Base-by-base conservation (phyloP, 192 early-diverging fungal species). In the Kickxella alabastrina region DNA sequence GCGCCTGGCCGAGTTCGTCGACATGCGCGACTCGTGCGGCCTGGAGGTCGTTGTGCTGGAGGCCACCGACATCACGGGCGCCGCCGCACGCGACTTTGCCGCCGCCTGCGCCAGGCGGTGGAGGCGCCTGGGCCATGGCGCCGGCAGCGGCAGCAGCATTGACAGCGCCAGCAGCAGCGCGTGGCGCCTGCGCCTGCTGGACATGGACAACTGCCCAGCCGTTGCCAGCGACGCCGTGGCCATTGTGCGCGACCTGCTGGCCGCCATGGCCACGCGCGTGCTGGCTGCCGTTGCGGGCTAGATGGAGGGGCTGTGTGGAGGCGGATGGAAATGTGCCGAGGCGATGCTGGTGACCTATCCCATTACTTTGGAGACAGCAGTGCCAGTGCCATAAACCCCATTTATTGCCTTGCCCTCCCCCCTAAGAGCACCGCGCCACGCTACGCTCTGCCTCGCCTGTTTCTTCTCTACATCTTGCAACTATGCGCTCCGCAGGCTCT, bases 201-300 rank as follows among this genome's bases (percentile, higher is more conserved):
- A 74, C 23, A 40, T 74, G 8, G 70, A 65, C 42, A 66, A 66
- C 44, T 74, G 70, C 38, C 7, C 37, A 4, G 34, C 31, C 22
- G 46, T 66, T 22, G 70, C 57, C 6, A 50, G 54, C 27, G 70
- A 74, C 40, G 70, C 70, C 4, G 63, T 74, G 34, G 39, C 63
- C 3, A 27, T 74, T 2, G 52, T 51, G 13, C 62, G 62, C 26
- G 62, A 73, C 18, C 34, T 73, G 39, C 32, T 73, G 37, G 57
- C 58, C 2, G 24, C 51, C 25, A 58, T 73, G 62, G 45, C 39
- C 14, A 73, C 58, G 0, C 32, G 39, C 6, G 28, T 73, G 13
- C 22, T 57, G 23, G 57, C 69, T 1, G 49, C 58, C 2, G 36
- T 54, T 4, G 15, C 35, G 3, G 31, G 38, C 23, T 45, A 29